Evolutionary conservation across 331 rosid genomes (phyloP).

Genomic region (Ulmus americana): DNA sequence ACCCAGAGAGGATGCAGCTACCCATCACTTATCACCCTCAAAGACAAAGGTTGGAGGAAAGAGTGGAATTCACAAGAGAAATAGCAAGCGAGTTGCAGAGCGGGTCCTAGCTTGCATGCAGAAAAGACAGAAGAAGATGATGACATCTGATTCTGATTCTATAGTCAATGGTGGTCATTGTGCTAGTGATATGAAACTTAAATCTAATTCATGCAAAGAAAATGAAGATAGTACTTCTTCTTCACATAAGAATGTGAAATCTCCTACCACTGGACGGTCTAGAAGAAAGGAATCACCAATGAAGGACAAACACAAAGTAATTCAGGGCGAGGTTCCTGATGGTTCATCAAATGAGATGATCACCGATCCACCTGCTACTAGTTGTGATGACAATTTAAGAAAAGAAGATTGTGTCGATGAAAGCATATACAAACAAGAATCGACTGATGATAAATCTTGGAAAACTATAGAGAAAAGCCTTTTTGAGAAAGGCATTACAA

Average conservation of each 20-base stretch:
- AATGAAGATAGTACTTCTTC: conserved; percentile 42
- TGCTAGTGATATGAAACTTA: conserved; percentile 39
- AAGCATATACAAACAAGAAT: conserved; percentile 56
- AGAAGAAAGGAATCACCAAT: conserved; percentile 35
- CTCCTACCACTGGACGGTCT: conserved; percentile 32
- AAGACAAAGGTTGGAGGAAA: conserved; percentile 54
- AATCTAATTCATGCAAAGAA: conserved; percentile 38
- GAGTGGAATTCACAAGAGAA: conserved; percentile 62
- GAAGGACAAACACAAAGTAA: conserved; percentile 28
- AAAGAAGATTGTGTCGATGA: conserved; percentile 75
- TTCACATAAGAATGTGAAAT: conserved; percentile 33
- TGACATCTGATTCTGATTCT: conserved; percentile 71
- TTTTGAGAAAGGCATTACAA: conserved; percentile 82
- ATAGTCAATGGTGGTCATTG: conserved; percentile 48
- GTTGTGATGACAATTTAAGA: conserved; percentile 60
- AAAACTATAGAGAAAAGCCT: conserved; percentile 77
- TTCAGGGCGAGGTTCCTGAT: conserved; percentile 49
- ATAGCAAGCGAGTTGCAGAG: conserved; percentile 93
- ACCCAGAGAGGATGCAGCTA: conserved; percentile 47
- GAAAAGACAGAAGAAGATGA: conserved; percentile 75
- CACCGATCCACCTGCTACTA: conserved; percentile 43
- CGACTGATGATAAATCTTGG: conserved; percentile 64
- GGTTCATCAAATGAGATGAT: conserved; percentile 52
- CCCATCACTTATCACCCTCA: conserved; percentile 43
- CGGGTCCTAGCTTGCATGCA: conserved; percentile 81